Base-by-base conservation (phyloP, 768 basidiomycete genomes). In the Suillus decipiens region DNA sequence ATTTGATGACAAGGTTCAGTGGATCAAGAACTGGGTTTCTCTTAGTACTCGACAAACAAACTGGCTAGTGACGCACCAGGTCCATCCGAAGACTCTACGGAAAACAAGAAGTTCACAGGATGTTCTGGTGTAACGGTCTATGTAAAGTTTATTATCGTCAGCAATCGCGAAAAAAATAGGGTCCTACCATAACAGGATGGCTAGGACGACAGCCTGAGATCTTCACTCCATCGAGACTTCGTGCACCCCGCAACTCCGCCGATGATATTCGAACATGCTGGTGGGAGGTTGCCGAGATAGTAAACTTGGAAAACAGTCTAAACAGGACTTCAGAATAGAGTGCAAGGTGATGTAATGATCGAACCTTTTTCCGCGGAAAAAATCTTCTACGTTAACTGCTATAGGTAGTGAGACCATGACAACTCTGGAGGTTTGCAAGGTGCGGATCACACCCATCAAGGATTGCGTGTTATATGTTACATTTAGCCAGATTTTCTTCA, bases 341-440 rank as follows among this genome's bases (percentile, higher is more conserved):
- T 48, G 36, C 2, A 63, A 62, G 63, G 59, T 28, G 8, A 5
- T 28, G 39, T 10, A 45, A 61, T 37, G 14, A 7, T 51, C 81
- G 50, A 42, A 95, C 96, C 87, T 88, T 61, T 86, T 80, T 33
- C 90, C 89, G 24, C 96, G 87, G 80, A 99, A 98, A 75, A 94
- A 96, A 73, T 99, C 97, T 75, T 98, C 92, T 0, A 99, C 96
- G 63, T 96, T 97, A 63, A 98, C 92, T 3, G 90, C 86, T 50
- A 99, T 80, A 0, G 96, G 96, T 4, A 98, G 80, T 0, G 89
- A 82, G 8, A 89, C 87, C 15, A 83, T 80, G 5, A 96, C 79
- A 2, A 81, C 74, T 62, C 84, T 82, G 14, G 84, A 81, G 36
- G 85, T 79, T 43, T 78, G 79, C 33, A 93, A 73, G 6, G 74